Conservation (phyloP, 495 filamentous ascomycete species). For the Baudoinia panamericana region DNA sequence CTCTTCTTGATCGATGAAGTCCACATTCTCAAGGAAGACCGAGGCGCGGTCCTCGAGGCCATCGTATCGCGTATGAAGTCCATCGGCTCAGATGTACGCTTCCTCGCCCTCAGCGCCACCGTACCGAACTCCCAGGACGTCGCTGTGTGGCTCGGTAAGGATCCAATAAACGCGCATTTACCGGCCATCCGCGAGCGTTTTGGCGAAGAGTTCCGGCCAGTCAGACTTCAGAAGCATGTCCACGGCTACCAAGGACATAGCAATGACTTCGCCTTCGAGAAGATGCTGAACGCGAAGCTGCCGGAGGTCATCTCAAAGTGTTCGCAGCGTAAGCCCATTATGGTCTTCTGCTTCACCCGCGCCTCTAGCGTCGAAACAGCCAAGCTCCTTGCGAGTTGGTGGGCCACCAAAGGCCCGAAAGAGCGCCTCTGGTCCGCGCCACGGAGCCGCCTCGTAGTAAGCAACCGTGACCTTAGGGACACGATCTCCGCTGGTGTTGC, state of each 20-base stretch:
- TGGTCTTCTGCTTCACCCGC: constrained; percentile 84
- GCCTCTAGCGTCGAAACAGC: constrained; percentile 68
- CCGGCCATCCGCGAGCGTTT: constrained; percentile 70
- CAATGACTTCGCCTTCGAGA: constrained; percentile 87
- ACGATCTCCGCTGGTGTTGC: constrained; percentile 61
- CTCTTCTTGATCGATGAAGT: constrained; percentile 95
- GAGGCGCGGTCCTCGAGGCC: constrained; percentile 87
- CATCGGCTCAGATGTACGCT: constrained; percentile 72
- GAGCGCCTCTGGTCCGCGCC: constrained; percentile 60
- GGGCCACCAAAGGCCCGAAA: constrained; percentile 40
- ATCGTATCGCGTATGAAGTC: constrained; percentile 96
- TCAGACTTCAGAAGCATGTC: constrained; percentile 75
- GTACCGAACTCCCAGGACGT: constrained; percentile 88
- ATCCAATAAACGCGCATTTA: constrained; percentile 49
- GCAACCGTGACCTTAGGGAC: constrained; percentile 51
- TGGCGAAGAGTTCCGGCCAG: constrained; percentile 81
- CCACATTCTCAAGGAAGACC: constrained; percentile 79
- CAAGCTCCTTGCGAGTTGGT: constrained; percentile 54
- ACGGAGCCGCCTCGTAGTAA: constrained; percentile 39
- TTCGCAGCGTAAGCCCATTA: constrained; percentile 68
- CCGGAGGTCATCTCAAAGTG: constrained; percentile 63
- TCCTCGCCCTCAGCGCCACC: constrained; percentile 85
- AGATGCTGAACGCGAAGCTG: constrained; percentile 60
- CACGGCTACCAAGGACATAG: constrained; percentile 53
- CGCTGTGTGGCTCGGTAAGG: constrained; percentile 78